Evolutionary conservation across 805 yeast genomes (phyloP), one percentile per base, ranked within the genome.

Genomic region (Metschnikowia shivogae): DNA sequence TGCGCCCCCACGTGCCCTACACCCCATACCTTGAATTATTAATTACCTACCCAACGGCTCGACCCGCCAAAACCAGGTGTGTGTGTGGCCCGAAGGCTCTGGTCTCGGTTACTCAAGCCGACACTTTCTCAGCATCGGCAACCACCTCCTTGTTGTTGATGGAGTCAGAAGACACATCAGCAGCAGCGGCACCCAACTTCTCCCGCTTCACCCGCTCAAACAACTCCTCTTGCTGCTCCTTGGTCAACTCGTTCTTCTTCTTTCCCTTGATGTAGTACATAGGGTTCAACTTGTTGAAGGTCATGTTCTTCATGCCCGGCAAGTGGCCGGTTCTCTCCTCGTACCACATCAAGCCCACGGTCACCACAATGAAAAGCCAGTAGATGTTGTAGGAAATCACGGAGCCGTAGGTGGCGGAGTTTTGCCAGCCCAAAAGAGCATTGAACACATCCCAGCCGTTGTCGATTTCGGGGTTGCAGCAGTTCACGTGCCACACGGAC

Each of bases 361-460:
- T 65, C 20, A 70, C 48, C 49, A 85, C 82, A 43, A 89, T 63
- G 33, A 67, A 64, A 44, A 90, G 55, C 98, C 98, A 92, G 73
- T 92, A 92, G 51, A 84, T 52, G 71, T 89, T 89, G 74, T 92
- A 92, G 41, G 90, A 79, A 40, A 92, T 70, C 46, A 90, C 89
- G 4, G 97, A 88, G 44, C 97, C 96, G 62, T 87, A 78, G 54
- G 96, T 89, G 47, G 96, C 97, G 43, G 95, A 79, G 70, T 92
- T 92, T 72, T 89, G 96, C 98, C 98, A 92, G 50, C 98, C 98
- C 52, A 92, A 73, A 45, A 92, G 67, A 26, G 97, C 87, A 61
- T 92, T 92, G 77, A 92, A 92, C 50, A 92, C 83, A 78, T 89
- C 97, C 97, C 97, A 92, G 72, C 97, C 97, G 56, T 86, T 82